Conservation (phyloP, 805 yeast species). For the Ogataea parapolymorpha region DNA sequence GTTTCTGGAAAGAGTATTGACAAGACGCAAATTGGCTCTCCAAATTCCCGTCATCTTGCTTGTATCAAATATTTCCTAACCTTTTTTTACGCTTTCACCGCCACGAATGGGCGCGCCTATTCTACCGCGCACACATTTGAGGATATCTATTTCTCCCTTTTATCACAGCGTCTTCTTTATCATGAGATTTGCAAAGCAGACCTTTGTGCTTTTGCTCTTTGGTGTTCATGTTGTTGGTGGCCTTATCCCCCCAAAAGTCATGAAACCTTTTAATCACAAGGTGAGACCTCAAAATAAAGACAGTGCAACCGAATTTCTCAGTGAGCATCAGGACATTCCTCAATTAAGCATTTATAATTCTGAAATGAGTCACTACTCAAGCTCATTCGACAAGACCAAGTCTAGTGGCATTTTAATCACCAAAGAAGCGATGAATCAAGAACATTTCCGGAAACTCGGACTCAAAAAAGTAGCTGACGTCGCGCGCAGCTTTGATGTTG, state of each 20-base stretch:
- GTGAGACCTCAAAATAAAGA: not conserved
- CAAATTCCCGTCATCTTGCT: slow-evolving; percentile 3
- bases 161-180: not conserved
- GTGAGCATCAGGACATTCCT: slow-evolving; percentile 5
- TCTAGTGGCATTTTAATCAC: slow-evolving; percentile 26
- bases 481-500: slow-evolving; percentile 12
- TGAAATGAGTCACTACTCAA: slow-evolving; percentile 13
- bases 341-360: slow-evolving; percentile 10
- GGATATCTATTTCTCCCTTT: slow-evolving; percentile 3
- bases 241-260: slow-evolving; percentile 11
- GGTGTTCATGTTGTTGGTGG: slow-evolving; percentile 1
- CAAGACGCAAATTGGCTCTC: slow-evolving; percentile 4
- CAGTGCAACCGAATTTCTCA: slow-evolving; percentile 3
- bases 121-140: slow-evolving; percentile 7
- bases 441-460: slow-evolving; percentile 15
- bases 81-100: slow-evolving; percentile 1
- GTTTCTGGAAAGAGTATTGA: slow-evolving; percentile 1
- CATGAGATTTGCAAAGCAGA: not conserved
- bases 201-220: not conserved
- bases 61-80: not conserved
- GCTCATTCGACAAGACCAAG: slow-evolving; percentile 15
- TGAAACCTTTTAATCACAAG: slow-evolving; percentile 5
- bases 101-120: slow-evolving; percentile 3
- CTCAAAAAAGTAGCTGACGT: slow-evolving; percentile 13
- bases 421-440: slow-evolving; percentile 12